Percentiles rank a stretch among this genome's conserved stretches.
phyloP scores from a whole-genome alignment of 345 rosid genomes.

The Hibiscus syriacus region DNA sequence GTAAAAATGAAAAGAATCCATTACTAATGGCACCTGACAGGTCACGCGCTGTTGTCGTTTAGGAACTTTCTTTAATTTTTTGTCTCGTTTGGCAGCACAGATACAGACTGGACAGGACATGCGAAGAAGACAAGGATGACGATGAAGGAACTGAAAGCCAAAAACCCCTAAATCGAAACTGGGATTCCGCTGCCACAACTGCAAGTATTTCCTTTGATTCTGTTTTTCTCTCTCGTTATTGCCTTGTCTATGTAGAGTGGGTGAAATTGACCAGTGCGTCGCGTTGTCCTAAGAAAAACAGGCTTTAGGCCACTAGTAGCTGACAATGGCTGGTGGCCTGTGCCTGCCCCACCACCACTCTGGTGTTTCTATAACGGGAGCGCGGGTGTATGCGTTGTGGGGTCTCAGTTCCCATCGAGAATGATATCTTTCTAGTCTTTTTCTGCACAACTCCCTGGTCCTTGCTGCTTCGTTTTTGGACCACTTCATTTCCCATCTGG shows the following conservation, averaged over 20 bases:
- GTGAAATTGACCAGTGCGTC: slow-evolving; percentile 29
- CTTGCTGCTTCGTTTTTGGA: not conserved
- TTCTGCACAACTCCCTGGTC: not conserved
- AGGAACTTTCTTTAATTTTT: not conserved
- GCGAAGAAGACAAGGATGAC: not conserved
- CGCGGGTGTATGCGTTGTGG: slow-evolving; percentile 20
- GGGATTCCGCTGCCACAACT: slow-evolving; percentile 12
- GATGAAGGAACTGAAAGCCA: not conserved
- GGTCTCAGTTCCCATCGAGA: slow-evolving; percentile 16
- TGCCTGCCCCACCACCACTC: too few relatives aligned
- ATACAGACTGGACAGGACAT: too few relatives aligned
- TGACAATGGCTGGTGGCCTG: slow-evolving; percentile 2
- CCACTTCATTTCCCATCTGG: slow-evolving; percentile 5
- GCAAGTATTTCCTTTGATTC: not conserved
- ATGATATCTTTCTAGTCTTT: not conserved
- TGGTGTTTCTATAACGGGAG: slow-evolving; percentile 51
- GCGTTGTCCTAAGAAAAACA: slow-evolving; percentile 6
- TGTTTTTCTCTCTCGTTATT: not conserved
- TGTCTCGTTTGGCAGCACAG: not conserved
- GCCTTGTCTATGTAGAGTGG: slow-evolving; percentile 22
- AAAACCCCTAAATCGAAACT: not conserved
- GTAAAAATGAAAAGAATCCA: not conserved
- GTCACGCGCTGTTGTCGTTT: slow-evolving; percentile 7
- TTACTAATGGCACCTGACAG: slow-evolving; percentile 7
- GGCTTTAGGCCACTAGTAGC: not conserved